Evolutionary conservation across 106 monocot genomes (phyloP).

Genomic region (Apostasia shenzhenica): DNA sequence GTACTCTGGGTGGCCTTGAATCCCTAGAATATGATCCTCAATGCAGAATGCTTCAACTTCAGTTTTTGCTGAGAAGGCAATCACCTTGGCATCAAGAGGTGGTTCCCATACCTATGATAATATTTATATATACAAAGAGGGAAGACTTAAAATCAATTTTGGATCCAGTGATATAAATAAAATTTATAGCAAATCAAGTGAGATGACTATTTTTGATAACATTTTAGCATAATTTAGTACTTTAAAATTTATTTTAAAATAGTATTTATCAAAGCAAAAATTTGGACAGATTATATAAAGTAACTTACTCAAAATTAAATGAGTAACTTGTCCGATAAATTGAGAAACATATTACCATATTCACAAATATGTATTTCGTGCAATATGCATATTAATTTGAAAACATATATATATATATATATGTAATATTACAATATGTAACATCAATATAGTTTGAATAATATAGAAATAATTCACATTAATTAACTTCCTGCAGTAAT

Average conservation of each 20-base stretch:
- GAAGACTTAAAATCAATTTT: not conserved
- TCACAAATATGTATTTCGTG: too few relatives aligned
- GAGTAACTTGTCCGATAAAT: too few relatives aligned
- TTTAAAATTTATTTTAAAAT: too few relatives aligned
- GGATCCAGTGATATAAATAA: not conserved
- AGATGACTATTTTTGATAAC: too few relatives aligned
- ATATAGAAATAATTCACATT: not conserved
- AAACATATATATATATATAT: not conserved
- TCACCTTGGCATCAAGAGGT: conserved; percentile 46
- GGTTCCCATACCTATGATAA: conserved; percentile 52
- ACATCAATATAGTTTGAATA: not conserved
- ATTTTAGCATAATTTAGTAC: too few relatives aligned
- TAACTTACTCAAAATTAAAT: too few relatives aligned
- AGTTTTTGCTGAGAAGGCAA: conserved; percentile 64
- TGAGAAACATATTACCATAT: too few relatives aligned
- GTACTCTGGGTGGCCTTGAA: conserved; percentile 92
- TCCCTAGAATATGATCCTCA: conserved; percentile 60
- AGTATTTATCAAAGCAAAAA: too few relatives aligned
- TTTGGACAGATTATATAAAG: too few relatives aligned
- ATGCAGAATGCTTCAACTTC: conserved; percentile 61
- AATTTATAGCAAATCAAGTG: not conserved
- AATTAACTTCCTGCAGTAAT: not conserved
- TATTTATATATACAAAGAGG: not conserved
- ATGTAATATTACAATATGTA: not conserved
- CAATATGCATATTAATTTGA: not conserved